Conservation (phyloP, 2,329 filamentous ascomycete species). For the Aspergillus bombycis region DNA sequence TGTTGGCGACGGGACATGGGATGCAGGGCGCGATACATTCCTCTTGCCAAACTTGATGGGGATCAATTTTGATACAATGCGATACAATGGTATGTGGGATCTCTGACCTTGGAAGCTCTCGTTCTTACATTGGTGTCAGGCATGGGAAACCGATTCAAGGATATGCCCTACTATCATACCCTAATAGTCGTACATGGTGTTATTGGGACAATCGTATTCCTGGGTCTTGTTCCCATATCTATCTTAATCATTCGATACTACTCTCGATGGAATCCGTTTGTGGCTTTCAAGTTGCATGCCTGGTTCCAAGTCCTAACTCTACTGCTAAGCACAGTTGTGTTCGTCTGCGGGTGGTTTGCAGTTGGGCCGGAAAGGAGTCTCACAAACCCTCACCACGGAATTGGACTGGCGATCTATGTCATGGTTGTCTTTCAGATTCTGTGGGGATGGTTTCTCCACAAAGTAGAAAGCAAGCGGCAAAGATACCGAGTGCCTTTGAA, state of each 20-base stretch:
- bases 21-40: constrained; percentile 63
- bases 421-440: constrained; percentile 62
- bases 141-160: constrained; percentile 68
- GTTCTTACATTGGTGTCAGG: constrained; percentile 44
- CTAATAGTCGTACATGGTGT: constrained; percentile 64
- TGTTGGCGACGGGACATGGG: constrained; percentile 70
- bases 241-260: constrained; percentile 66
- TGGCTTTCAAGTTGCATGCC: constrained; percentile 63
- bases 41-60: constrained; percentile 67
- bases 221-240: constrained; percentile 61
- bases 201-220: constrained; percentile 63
- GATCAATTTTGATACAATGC: constrained; percentile 67
- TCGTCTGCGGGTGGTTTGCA: constrained; percentile 65
- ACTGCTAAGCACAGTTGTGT: constrained; percentile 63
- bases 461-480: constrained; percentile 55
- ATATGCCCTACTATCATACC: constrained; percentile 60
- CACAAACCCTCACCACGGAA: constrained; percentile 69
- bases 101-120: neutral
- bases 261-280: constrained; percentile 55
- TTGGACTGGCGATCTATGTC: constrained; percentile 66
- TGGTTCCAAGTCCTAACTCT: constrained; percentile 66
- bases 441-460: constrained; percentile 61
- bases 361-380: constrained; percentile 63
- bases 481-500: constrained; percentile 60
- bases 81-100: constrained; percentile 61